phyloP scores from a whole-genome alignment of 2,329 filamentous ascomycete species.

The Aspergillus pseudoglaucus region DNA sequence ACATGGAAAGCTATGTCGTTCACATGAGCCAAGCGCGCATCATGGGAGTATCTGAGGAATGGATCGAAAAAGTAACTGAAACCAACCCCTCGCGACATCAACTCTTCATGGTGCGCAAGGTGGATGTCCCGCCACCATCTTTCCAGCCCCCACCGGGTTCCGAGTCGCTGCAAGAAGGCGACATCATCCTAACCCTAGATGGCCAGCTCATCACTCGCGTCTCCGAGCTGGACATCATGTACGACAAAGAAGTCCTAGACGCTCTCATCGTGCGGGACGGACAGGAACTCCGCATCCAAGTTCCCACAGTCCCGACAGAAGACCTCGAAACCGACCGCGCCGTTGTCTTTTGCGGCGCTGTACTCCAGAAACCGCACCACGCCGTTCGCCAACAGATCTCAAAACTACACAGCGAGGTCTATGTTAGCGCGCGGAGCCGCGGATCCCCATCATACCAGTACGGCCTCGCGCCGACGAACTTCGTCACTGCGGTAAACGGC shows the following conservation, averaged over 20 bases:
- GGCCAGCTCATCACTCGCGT: slow-evolving; percentile 88
- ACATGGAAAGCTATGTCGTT: slow-evolving; percentile 89
- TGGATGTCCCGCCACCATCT: slow-evolving; percentile 54
- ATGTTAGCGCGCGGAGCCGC: slow-evolving; percentile 79
- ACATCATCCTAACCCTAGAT: slow-evolving; percentile 87
- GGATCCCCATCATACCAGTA: slow-evolving; percentile 85
- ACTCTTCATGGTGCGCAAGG: slow-evolving; percentile 96
- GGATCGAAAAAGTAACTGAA: slow-evolving; percentile 83
- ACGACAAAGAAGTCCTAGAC: slow-evolving; percentile 74
- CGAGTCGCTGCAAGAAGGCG: slow-evolving; percentile 74
- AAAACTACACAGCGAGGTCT: slow-evolving; percentile 92
- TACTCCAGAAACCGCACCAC: slow-evolving; percentile 88
- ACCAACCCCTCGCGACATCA: slow-evolving; percentile 91
- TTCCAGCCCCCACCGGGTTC: slow-evolving; percentile 27
- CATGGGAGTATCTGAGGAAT: slow-evolving; percentile 93
- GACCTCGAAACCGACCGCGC: slow-evolving; percentile 89
- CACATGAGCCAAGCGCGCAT: slow-evolving; percentile 96
- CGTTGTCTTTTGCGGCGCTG: slow-evolving; percentile 89
- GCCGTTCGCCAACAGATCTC: slow-evolving; percentile 96
- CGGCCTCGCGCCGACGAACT: slow-evolving; percentile 90
- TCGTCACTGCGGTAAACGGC: slow-evolving; percentile 93
- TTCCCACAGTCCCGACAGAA: slow-evolving; percentile 80
- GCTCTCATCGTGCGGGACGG: slow-evolving; percentile 82
- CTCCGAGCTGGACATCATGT: slow-evolving; percentile 93
- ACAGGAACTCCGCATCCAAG: slow-evolving; percentile 65